A percentile compares a stretch with the other conserved stretches of the same genome.
These are phyloP conservation scores for Fusarium multiceps DNA, from an alignment of 2,329 filamentous ascomycete species.

Conservation along the genomic window DNA sequence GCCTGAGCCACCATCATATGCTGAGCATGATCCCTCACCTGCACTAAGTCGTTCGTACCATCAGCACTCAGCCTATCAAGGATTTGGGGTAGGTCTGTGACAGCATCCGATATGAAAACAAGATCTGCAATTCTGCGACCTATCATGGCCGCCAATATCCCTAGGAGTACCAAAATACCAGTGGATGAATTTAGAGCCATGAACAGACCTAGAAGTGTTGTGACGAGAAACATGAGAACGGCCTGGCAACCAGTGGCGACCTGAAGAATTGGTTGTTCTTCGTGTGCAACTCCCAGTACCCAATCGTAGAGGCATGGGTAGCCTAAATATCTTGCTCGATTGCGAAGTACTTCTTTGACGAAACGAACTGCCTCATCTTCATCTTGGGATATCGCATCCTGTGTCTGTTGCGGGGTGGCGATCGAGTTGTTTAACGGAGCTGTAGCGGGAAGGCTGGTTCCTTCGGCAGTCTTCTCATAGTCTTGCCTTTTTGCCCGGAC, in stretches of 20 bases:
- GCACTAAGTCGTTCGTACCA: rapidly evolving
- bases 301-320: neutral
- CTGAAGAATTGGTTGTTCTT: neutral
- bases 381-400: neutral
- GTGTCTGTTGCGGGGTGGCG: neutral
- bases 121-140: rapidly evolving
- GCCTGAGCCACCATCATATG: neutral
- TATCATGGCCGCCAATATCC: rapidly evolving
- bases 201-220: neutral
- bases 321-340: rapidly evolving
- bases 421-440: neutral
- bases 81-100: neutral
- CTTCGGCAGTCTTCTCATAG: neutral
- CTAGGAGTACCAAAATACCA: neutral
- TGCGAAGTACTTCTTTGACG: rapidly evolving
- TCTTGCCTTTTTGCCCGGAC: neutral
- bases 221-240: neutral
- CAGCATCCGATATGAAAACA: rapidly evolving
- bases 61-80: neutral
- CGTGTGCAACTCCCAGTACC: neutral
- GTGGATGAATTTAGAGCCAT: neutral
- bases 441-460: neutral
- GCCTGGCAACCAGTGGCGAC: neutral
- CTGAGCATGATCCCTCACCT: neutral
- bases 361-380: rapidly evolving